Conservation (phyloP, 108 stramenopile genomes). For the Chaetoceros tenuissimus region DNA sequence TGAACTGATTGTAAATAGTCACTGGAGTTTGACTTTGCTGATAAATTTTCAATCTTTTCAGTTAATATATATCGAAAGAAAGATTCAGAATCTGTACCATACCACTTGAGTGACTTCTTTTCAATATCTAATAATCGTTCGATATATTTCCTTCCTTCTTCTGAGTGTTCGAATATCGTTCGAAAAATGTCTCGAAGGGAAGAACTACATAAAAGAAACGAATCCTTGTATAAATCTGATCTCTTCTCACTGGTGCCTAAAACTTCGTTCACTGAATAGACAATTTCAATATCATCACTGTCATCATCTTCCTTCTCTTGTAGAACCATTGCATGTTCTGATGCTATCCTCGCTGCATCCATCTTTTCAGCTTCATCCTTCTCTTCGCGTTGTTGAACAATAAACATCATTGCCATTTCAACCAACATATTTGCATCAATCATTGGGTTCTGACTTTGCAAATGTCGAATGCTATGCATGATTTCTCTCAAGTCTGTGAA, state of each 20-base stretch:
- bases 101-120: constrained; percentile 47
- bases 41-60: neutral
- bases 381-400: constrained; percentile 54
- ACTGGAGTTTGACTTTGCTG: neutral
- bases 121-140: constrained; percentile 27
- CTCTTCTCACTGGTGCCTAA: constrained; percentile 8
- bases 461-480: constrained; percentile 10
- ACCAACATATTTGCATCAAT: neutral
- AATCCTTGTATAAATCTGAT: constrained; percentile 13
- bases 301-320: constrained; percentile 11
- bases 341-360: constrained; percentile 41
- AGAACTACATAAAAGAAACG: constrained; percentile 13
- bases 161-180: constrained; percentile 3
- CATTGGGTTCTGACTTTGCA: neutral
- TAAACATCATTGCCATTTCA: constrained; percentile 39
- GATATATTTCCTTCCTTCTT: neutral
- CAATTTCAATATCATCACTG: constrained; percentile 12
- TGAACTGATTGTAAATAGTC: neutral
- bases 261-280: constrained; percentile 16
- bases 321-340: constrained; percentile 17
- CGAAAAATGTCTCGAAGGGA: constrained; percentile 8
- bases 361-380: constrained; percentile 40
- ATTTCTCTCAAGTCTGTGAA: constrained; percentile 22
- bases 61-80: neutral
- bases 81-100: constrained; percentile 12